Conservation (phyloP, 768 basidiomycete genomes). For the Mycena floridula region DNA sequence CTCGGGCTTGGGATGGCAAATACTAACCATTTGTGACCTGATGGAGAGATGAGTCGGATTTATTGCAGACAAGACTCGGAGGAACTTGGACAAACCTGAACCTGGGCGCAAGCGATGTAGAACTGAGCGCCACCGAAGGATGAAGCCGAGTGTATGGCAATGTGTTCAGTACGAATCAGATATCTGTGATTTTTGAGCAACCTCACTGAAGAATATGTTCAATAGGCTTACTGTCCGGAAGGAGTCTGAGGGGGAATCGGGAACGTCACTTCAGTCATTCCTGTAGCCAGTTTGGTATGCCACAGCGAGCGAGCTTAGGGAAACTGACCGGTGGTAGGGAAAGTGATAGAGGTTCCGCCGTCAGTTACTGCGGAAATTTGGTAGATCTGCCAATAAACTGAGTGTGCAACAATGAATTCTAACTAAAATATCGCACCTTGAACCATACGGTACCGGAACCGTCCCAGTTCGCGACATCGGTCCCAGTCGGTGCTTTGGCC, state of each 20-base stretch:
- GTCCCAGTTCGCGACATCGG: conserved; percentile 30
- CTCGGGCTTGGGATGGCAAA: too few species aligned
- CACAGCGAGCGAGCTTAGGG: neutral
- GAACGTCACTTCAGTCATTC: conserved; percentile 5
- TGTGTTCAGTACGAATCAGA: conserved; percentile 10
- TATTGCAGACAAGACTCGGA: too few species aligned
- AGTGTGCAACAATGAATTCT: too few species aligned
- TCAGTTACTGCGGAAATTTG: conserved; percentile 39
- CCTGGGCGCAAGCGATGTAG: conserved; percentile 20
- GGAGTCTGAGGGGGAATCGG: conserved; percentile 7
- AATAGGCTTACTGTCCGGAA: conserved; percentile 8
- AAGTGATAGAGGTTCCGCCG: conserved; percentile 39
- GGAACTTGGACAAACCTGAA: too few species aligned
- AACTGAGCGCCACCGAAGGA: conserved; percentile 8
- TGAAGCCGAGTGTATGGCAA: conserved; percentile 9
- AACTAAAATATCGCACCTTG: conserved; percentile 25
- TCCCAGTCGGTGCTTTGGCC: conserved; percentile 38
- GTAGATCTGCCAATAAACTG: conserved; percentile 22
- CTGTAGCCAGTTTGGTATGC: neutral
- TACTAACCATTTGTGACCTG: too few species aligned
- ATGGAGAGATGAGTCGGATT: too few species aligned
- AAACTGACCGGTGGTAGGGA: conserved; percentile 33
- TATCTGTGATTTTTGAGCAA: neutral
- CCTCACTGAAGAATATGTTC: neutral
- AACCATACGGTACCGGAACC: conserved; percentile 44